Conservation (phyloP, 164 flowering plant genomes). For the Saururus chinensis region DNA sequence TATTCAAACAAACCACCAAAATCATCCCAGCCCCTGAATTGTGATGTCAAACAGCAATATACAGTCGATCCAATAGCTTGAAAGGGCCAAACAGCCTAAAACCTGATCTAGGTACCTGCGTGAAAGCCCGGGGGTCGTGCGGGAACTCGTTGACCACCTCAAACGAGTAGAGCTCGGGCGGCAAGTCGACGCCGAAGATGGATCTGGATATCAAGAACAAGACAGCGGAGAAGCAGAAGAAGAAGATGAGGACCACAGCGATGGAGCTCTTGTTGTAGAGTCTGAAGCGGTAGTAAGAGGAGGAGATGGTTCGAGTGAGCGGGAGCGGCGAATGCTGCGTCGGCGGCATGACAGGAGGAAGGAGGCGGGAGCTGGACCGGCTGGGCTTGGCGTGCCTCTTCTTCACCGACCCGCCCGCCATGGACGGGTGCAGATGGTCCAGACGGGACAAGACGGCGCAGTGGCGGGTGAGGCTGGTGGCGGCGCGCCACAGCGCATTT, state of each 20-base stretch:
- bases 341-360: not conserved
- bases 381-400: not conserved
- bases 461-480: not conserved
- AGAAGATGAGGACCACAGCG: not conserved
- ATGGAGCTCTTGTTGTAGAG: not conserved
- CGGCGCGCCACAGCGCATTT: not conserved
- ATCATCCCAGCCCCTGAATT: no score
- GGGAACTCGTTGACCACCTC: slow-evolving; percentile 64
- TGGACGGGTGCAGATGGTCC: not conserved
- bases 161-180: slow-evolving; percentile 15
- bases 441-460: not conserved
- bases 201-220: not conserved
- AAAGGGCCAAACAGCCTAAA: no score
- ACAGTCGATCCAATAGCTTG: not conserved
- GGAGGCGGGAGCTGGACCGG: not conserved
- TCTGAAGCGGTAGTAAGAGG: not conserved
- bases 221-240: not conserved
- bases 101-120: slow-evolving; percentile 54
- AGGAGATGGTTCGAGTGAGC: not conserved
- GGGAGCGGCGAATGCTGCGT: not conserved
- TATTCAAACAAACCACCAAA: no score
- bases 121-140: slow-evolving; percentile 72
- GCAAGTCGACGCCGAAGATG: slow-evolving; percentile 2
- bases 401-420: slow-evolving; percentile 4
- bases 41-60: no score